Conservation (phyloP, 1,139 yeast genomes). For the Kazachstania sp. region DNA sequence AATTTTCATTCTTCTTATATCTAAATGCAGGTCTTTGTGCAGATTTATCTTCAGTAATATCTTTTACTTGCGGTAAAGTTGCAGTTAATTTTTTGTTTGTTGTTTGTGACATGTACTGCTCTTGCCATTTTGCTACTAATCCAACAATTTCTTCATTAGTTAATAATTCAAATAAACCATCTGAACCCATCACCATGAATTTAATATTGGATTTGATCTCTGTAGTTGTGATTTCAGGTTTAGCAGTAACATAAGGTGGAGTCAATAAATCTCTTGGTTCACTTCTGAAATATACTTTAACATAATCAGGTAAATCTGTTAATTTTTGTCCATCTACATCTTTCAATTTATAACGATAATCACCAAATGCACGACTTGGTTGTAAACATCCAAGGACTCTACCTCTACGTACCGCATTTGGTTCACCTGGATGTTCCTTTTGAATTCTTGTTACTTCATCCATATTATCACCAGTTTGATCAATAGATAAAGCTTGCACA, state of each 20-base stretch:
- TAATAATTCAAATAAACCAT: slow-evolving; percentile 87
- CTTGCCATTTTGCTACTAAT: slow-evolving; percentile 91
- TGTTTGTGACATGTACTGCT: slow-evolving; percentile 49
- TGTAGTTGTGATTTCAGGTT: slow-evolving; percentile 84
- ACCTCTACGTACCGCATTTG: slow-evolving; percentile 75
- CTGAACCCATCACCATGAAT: slow-evolving; percentile 87
- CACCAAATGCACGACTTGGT: slow-evolving; percentile 96
- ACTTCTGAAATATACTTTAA: slow-evolving; percentile 74
- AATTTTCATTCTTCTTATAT: slow-evolving; percentile 33
- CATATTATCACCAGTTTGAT: slow-evolving; percentile 90
- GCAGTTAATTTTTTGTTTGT: slow-evolving; percentile 9
- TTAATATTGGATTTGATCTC: slow-evolving; percentile 69
- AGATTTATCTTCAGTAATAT: slow-evolving; percentile 50
- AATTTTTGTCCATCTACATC: slow-evolving; percentile 38
- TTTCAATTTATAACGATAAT: slow-evolving; percentile 81
- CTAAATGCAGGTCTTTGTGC: slow-evolving; percentile 53
- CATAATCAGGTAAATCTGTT: slow-evolving; percentile 64
- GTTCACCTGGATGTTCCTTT: slow-evolving; percentile 87
- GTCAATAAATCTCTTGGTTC: slow-evolving; percentile 72
- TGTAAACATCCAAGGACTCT: slow-evolving; percentile 91
- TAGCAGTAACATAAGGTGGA: slow-evolving; percentile 97
- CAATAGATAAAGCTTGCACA: slow-evolving; percentile 76
- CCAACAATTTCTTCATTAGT: slow-evolving; percentile 90
- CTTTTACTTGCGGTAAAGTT: slow-evolving; percentile 54
- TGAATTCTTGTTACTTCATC: slow-evolving; percentile 79